Base-by-base conservation (phyloP, 148 eudicot species). In the Talinum fruticosum region DNA sequence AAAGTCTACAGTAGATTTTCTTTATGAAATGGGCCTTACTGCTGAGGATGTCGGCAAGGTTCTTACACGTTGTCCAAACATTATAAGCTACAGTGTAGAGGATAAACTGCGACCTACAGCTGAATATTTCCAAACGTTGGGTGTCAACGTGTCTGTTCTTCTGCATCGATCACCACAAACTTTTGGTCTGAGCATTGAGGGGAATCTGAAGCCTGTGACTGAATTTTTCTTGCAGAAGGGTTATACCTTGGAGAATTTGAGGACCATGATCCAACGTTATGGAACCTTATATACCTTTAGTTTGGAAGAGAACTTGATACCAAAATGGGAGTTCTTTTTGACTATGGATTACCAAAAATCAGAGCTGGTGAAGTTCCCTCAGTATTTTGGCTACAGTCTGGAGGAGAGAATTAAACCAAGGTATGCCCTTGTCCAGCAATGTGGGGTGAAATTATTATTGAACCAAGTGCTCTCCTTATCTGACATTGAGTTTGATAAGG, bases 361-460 rank as follows among this genome's bases (percentile, higher is more conserved):
- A 7, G 97, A 91, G 49, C 79, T 93, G 79, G 83, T 93, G 70
- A 89, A 87, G 65, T 89, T 88, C 77, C 96, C 96, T 67, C 97
- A 91, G 45, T 93, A 81, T 84, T 93, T 93, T 54, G 96, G 96
- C 66, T 91, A 88, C 83, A 93, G 96, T 79, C 83, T 93, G 73
- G 92, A 88, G 81, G 88, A 78, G 61, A 91, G 97, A 84, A 89
- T 93, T 53, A 93, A 87, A 80, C 96, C 97, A 29, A 83, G 97
- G 83, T 84, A 78, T 81, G 90, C 87, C 71, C 81, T 82, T 54
- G 81, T 91, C 66, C 77, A 8, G 68, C 79, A 86, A 4, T 78
- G 72, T 26, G 96, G 90, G 70, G 93, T 91, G 35, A 86, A 75
- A 83, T 71, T 91, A 87, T 71, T 86, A 57, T 76, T 93, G 70